Base-by-base conservation (phyloP, 129 eudicot species). In the Cynara cardunculus region DNA sequence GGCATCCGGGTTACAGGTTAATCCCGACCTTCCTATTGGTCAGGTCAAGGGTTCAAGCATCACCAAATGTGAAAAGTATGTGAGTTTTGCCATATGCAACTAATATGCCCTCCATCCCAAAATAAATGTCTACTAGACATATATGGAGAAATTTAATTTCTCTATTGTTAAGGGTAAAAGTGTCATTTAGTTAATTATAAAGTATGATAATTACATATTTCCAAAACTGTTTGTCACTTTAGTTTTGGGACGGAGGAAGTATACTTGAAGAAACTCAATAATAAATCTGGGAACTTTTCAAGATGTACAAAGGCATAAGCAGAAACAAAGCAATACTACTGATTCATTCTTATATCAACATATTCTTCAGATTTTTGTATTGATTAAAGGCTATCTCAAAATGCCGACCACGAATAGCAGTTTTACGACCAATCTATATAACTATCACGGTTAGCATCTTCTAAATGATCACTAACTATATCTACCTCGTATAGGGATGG, bases 391-490 rank as follows among this genome's bases (percentile, higher is more conserved):
- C n/a, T 18, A 53, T 56, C 65, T 56, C 65, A 1, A 56, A 56
- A 56, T 56, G 64, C 24, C 64, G 21, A 56, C 22, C 65, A 56
- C 65, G 65, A 56, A 56, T 56, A 56, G 65, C 65, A 56, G 65
- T 56, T 56, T 56, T 56, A 56, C 65, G 65, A 56, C 24, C 25
- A 56, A 56, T 19, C 65, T 56, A 56, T 19, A 24, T 64, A 21
- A 64, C 27, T 64, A 64, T 64, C 69, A 64, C 11, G 69, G 22
- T 64, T 24, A 21, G 69, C 27, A 64, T 9, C 69, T 9, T 64
- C 27, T 64, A 59, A n/a, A 70, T 64, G 41, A 12, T 41, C 53
- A 41, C 59, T 14, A n/a, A 56, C 74, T 78, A 78, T 41, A 78
- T 26, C 19, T 68, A 21, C 61, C 39, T 34, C 59, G 44, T 65